These are phyloP conservation scores for Amaranthus hypochondriacus DNA, from an alignment of 148 eudicot genomes.

Conservation along the genomic window DNA sequence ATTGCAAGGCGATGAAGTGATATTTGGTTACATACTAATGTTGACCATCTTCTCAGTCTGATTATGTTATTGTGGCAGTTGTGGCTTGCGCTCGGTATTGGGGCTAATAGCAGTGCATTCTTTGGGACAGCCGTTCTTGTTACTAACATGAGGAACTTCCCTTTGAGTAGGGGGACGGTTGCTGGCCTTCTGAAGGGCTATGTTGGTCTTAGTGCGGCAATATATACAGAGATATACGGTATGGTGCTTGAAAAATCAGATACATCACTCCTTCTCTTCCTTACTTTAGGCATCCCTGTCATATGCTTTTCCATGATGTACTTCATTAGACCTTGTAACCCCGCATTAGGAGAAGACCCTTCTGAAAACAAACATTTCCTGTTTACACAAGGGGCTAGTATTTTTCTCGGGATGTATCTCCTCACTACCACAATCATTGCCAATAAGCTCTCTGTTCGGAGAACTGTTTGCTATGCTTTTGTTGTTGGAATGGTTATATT, in stretches of 20 bases:
- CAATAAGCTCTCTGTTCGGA: conserved; percentile 30
- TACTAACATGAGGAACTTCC: conserved; percentile 90
- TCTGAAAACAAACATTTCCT: conserved; percentile 63
- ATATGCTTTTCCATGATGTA: conserved; percentile 68
- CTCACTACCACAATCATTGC: conserved; percentile 56
- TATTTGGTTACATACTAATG: too few species aligned
- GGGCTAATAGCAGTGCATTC: conserved; percentile 68
- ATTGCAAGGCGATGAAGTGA: too few species aligned
- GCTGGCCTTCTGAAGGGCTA: conserved; percentile 92
- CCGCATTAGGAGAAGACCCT: conserved; percentile 67
- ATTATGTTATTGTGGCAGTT: conserved; percentile 37
- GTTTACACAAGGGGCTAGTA: conserved; percentile 67
- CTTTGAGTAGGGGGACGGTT: conserved; percentile 88
- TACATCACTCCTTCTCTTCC: conserved; percentile 52
- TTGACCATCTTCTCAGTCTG: not conserved
- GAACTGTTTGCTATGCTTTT: conserved; percentile 45
- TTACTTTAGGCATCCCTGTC: conserved; percentile 62
- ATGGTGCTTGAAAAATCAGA: conserved; percentile 55
- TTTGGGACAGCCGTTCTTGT: conserved; percentile 81
- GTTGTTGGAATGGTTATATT: conserved; percentile 60
- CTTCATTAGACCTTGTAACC: conserved; percentile 71
- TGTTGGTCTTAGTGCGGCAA: conserved; percentile 79
- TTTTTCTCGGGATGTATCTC: conserved; percentile 61
- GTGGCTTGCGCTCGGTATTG: conserved; percentile 65
- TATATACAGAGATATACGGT: conserved; percentile 61